Conservation (phyloP, 768 basidiomycete species). For the Tulasnella sp. region DNA sequence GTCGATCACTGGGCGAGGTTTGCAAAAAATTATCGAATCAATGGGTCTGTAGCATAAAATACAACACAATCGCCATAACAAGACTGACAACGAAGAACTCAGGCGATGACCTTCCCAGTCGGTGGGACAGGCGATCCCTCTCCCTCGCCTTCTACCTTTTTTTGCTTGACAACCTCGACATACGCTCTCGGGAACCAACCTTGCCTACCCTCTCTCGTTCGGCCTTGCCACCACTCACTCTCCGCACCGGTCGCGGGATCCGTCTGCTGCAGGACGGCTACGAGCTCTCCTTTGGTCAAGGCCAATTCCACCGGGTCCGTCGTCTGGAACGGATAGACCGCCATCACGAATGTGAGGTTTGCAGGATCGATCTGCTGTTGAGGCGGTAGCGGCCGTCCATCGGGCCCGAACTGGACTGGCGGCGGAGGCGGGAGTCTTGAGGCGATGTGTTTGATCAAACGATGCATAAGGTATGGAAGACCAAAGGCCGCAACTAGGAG, state of each 20-base stretch:
- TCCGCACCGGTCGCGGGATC: slow-evolving; percentile 53
- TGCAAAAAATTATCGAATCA: no score
- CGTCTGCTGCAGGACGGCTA: slow-evolving; percentile 77
- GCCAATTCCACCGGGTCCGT: slow-evolving; percentile 66
- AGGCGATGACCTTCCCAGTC: neutral
- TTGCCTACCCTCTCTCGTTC: slow-evolving; percentile 80
- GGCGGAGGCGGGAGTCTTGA: slow-evolving; percentile 41
- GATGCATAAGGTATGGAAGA: slow-evolving; percentile 86
- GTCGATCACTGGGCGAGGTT: no score
- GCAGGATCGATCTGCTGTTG: slow-evolving; percentile 51
- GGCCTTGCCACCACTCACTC: slow-evolving; percentile 89
- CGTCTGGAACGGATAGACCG: slow-evolving; percentile 66
- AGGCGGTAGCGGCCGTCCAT: slow-evolving; percentile 5
- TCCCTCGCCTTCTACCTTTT: slow-evolving; percentile 2
- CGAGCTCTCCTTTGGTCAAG: slow-evolving; percentile 82
- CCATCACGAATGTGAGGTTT: slow-evolving; percentile 70
- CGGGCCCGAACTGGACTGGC: slow-evolving; percentile 19
- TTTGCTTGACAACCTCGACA: slow-evolving; percentile 45
- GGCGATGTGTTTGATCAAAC: slow-evolving; percentile 67
- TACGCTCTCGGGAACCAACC: slow-evolving; percentile 94
- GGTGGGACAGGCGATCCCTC: neutral
- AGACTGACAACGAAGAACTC: no score
- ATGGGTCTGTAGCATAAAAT: no score
- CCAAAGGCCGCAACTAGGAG: slow-evolving; percentile 93
- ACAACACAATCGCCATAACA: neutral